Percentiles rank a stretch among this genome's conserved stretches.
Conservation (phyloP, 768 basidiomycete species). For the Lactarius vividus region DNA sequence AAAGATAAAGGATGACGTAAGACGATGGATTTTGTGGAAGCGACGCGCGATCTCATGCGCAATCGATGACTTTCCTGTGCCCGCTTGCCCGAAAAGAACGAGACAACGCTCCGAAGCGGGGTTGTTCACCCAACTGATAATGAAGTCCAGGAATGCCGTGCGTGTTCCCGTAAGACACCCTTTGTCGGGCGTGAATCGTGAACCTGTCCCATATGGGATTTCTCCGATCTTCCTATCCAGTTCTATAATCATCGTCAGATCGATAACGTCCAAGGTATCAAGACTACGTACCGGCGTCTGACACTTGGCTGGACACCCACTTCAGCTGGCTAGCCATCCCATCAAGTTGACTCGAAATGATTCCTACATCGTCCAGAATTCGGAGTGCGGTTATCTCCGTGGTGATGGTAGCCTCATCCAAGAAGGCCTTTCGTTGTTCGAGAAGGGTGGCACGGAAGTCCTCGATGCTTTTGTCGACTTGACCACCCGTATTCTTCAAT, state of each 20-base stretch:
- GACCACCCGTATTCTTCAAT: too few species aligned
- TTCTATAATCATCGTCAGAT: neutral
- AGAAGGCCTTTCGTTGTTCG: too few species aligned
- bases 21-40: neutral
- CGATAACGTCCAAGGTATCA: neutral
- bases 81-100: conserved; percentile 1
- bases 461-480: too few species aligned
- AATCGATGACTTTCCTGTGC: neutral
- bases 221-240: neutral
- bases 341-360: neutral
- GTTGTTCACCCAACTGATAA: neutral
- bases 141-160: neutral
- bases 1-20: neutral
- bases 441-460: too few species aligned
- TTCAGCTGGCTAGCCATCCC: neutral
- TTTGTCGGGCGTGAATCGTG: neutral
- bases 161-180: neutral
- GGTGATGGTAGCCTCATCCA: too few species aligned
- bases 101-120: neutral
- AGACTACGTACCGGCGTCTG: neutral
- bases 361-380: neutral
- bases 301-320: neutral
- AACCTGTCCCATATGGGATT: neutral
- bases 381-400: neutral
- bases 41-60: neutral